These are phyloP conservation scores for Bauhinia variegata DNA, from an alignment of 306 rosid species.

Conservation along the genomic window DNA sequence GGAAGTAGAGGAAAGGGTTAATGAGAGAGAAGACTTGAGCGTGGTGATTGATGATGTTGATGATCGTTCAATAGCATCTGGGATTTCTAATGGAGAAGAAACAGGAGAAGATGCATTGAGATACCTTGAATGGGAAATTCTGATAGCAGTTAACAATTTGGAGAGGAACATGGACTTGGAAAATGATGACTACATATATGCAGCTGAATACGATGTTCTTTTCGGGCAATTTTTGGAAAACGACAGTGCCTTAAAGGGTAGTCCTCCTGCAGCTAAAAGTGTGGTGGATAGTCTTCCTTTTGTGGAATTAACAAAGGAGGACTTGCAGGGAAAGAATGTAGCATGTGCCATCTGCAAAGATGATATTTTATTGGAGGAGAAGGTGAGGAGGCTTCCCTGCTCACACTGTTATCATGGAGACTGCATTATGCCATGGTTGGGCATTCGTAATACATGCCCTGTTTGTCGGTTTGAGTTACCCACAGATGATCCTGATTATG, in stretches of 20 bases:
- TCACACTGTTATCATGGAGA: slow-evolving; percentile 83
- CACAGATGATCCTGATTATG: slow-evolving; percentile 81
- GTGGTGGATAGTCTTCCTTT: slow-evolving; percentile 28
- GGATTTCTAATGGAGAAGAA: too few species aligned
- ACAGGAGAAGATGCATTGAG: slow-evolving; percentile 51
- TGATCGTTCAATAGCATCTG: too few species aligned
- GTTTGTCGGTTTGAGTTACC: slow-evolving; percentile 90
- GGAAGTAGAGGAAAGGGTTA: too few species aligned
- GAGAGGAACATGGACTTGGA: slow-evolving; percentile 49
- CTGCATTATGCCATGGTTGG: slow-evolving; percentile 89
- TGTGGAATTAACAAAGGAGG: slow-evolving; percentile 51
- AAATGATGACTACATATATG: slow-evolving; percentile 35
- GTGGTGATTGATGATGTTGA: too few species aligned
- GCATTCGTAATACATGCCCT: slow-evolving; percentile 84
- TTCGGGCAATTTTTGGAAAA: slow-evolving; percentile 75
- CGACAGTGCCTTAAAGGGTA: slow-evolving; percentile 39
- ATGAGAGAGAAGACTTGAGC: too few species aligned
- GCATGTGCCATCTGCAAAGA: slow-evolving; percentile 86
- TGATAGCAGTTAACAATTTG: slow-evolving; percentile 67
- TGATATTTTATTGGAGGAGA: slow-evolving; percentile 61
- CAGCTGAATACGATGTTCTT: slow-evolving; percentile 60
- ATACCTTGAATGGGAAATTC: slow-evolving; percentile 78
- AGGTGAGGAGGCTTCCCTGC: slow-evolving; percentile 82
- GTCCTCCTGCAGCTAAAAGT: not conserved
- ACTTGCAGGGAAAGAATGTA: slow-evolving; percentile 52